These are phyloP conservation scores for Otatea glauca DNA, from an alignment of 176 grass and related monocot genomes.

Conservation along the genomic window DNA sequence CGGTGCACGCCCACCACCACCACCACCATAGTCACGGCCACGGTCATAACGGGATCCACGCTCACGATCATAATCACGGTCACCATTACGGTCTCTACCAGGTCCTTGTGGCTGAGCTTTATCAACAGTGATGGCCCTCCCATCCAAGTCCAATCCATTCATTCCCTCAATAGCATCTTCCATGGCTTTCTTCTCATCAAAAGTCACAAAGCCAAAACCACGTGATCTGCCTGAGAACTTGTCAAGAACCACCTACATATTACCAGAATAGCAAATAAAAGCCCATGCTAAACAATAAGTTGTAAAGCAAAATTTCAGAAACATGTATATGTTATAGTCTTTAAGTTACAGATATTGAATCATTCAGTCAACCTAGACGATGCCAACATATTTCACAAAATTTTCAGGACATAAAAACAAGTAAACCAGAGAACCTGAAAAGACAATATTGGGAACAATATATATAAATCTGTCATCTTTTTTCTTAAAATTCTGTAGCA, in stretches of 20 bases:
- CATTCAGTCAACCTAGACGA: background rate
- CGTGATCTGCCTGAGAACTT: slow-evolving; percentile 91
- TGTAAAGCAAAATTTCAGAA: background rate
- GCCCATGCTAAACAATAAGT: background rate
- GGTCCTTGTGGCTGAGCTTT: slow-evolving; percentile 80
- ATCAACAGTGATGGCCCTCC: slow-evolving; percentile 82
- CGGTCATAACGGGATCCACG: slow-evolving; percentile 64
- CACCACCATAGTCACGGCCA: slow-evolving; percentile 50
- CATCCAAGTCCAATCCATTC: slow-evolving; percentile 85
- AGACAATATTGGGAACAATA: background rate
- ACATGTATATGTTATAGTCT: background rate
- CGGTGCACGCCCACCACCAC: slow-evolving; percentile 31
- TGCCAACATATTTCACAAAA: background rate
- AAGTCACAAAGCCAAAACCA: slow-evolving; percentile 96
- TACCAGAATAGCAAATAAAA: background rate
- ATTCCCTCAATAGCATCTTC: slow-evolving; percentile 95
- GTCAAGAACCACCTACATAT: slow-evolving; percentile 78
- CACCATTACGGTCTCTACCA: slow-evolving; percentile 71
- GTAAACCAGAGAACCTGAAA: background rate
- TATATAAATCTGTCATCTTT: background rate
- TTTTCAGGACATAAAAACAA: background rate
- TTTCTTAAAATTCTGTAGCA: background rate
- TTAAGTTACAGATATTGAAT: background rate
- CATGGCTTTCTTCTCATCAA: slow-evolving; percentile 96
- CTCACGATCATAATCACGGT: slow-evolving; percentile 56